phyloP scores from a whole-genome alignment of 2,329 filamentous ascomycete species.

The Fusarium goolgardi region DNA sequence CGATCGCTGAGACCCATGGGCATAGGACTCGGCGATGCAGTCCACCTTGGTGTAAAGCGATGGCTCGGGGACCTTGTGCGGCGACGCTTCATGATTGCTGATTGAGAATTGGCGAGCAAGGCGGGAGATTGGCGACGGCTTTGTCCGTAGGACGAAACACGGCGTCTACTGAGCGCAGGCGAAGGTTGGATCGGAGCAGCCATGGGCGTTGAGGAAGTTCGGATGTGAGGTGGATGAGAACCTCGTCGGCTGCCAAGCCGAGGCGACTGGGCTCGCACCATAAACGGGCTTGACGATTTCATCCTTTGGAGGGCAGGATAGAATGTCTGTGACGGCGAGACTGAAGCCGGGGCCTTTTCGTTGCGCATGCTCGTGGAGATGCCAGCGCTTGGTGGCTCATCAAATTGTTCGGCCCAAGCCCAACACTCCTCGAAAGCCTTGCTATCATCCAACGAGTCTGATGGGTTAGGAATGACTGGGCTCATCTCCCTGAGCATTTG shows the following conservation, averaged over 20 bases:
- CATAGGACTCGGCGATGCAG: slow-evolving; percentile 60
- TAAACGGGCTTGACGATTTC: slow-evolving; percentile 49
- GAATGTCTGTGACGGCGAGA: slow-evolving; percentile 55
- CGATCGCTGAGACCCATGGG: slow-evolving; percentile 52
- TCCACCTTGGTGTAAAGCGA: slow-evolving; percentile 68
- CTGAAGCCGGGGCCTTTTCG: slow-evolving; percentile 56
- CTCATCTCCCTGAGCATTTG: slow-evolving; percentile 72
- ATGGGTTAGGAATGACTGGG: slow-evolving; percentile 63
- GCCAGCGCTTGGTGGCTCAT: slow-evolving; percentile 63
- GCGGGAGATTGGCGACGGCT: slow-evolving; percentile 51
- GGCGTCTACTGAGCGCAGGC: slow-evolving; percentile 57
- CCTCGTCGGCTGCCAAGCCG: slow-evolving; percentile 54
- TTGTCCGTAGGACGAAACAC: slow-evolving; percentile 58
- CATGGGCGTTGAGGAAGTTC: slow-evolving; percentile 65
- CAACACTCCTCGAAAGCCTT: slow-evolving; percentile 70
- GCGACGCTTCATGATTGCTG: slow-evolving; percentile 60
- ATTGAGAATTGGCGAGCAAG: slow-evolving; percentile 43
- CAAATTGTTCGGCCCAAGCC: slow-evolving; percentile 73
- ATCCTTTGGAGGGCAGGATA: slow-evolving; percentile 43
- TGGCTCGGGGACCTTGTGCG: slow-evolving; percentile 69
- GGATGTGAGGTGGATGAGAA: slow-evolving; percentile 61
- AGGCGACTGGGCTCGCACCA: slow-evolving; percentile 57
- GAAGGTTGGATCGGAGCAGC: slow-evolving; percentile 54
- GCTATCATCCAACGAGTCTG: slow-evolving; percentile 50
- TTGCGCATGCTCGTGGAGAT: slow-evolving; percentile 58